phyloP scores from a whole-genome alignment of 1,284 basidiomycete genomes.

The Austroboletus niveus region DNA sequence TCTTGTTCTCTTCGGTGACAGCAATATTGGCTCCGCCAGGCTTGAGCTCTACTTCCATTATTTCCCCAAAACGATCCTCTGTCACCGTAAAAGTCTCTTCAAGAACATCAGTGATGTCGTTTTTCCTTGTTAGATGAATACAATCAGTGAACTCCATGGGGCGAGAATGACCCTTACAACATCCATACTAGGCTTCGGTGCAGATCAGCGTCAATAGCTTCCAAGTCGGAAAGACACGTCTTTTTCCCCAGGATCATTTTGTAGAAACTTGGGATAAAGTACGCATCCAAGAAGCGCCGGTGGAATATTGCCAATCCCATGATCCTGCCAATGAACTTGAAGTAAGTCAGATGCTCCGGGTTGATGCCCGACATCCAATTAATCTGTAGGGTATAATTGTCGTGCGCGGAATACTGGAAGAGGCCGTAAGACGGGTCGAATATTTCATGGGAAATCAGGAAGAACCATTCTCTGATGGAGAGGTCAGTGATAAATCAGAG shows the following conservation, averaged over 20 bases:
- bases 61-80: slow-evolving; percentile 97
- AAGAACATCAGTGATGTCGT: slow-evolving; percentile 92
- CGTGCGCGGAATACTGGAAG: slow-evolving; percentile 98
- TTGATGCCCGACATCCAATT: slow-evolving; percentile 98
- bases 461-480: slow-evolving; percentile 91
- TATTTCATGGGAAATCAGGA: slow-evolving; percentile 97
- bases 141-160: slow-evolving; percentile 6
- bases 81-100: slow-evolving; percentile 94
- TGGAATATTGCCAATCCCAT: slow-evolving; percentile 98
- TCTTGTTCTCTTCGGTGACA: slow-evolving; percentile 98
- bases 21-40: slow-evolving; percentile 80
- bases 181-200: slow-evolving; percentile 96
- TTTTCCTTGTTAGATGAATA: slow-evolving; percentile 56
- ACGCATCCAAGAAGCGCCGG: slow-evolving; percentile 96
- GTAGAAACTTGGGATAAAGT: slow-evolving; percentile 99
- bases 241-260: slow-evolving; percentile 97
- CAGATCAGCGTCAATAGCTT: slow-evolving; percentile 88
- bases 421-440: slow-evolving; percentile 99
- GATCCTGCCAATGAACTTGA: slow-evolving; percentile 97
- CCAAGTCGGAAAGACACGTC: slow-evolving; percentile 82
- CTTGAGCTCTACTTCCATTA: slow-evolving; percentile 92
- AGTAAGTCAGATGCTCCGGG: slow-evolving; percentile 98
- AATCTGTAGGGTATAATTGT: slow-evolving; percentile 99
- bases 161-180: slow-evolving; percentile 60
- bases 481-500: slow-evolving; percentile 1